Percentiles rank a stretch among this genome's conserved stretches.
phyloP scores from a whole-genome alignment of 2,329 filamentous ascomycete genomes.

The Xenosphaeropsis pyriputrescens region DNA sequence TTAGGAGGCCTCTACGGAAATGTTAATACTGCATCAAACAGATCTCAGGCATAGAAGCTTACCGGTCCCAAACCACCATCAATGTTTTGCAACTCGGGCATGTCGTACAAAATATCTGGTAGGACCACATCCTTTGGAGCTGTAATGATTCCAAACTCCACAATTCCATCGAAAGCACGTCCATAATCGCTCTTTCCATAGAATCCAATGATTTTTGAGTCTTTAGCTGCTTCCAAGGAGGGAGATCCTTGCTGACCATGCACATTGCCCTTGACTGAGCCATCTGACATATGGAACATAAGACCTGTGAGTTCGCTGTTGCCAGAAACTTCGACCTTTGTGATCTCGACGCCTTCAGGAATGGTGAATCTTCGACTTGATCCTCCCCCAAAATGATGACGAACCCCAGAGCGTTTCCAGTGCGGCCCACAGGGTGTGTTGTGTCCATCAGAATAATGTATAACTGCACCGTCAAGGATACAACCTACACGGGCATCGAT shows the following conservation, averaged over 20 bases:
- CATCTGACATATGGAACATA: slow-evolving; percentile 16
- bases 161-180: slow-evolving; percentile 9
- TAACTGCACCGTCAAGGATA: slow-evolving; percentile 27
- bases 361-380: slow-evolving; percentile 8
- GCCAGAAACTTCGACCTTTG: slow-evolving; percentile 15
- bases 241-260: slow-evolving; percentile 7
- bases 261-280: slow-evolving; percentile 16
- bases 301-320: slow-evolving; percentile 13
- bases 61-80: slow-evolving; percentile 5
- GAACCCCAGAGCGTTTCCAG: neutral
- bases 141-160: slow-evolving; percentile 32
- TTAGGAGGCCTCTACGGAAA: too few relatives aligned
- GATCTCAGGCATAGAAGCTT: neutral
- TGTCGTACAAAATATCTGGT: slow-evolving; percentile 23
- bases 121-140: slow-evolving; percentile 23
- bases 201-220: slow-evolving; percentile 29
- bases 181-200: slow-evolving; percentile 22
- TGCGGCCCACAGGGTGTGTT: slow-evolving; percentile 25
- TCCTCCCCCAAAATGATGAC: slow-evolving; percentile 3
- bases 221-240: slow-evolving; percentile 15
- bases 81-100: slow-evolving; percentile 25
- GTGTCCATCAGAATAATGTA: slow-evolving; percentile 28
- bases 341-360: slow-evolving; percentile 14
- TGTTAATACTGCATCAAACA: too few relatives aligned
- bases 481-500: slow-evolving; percentile 30